Conservation (phyloP, 2,329 filamentous ascomycete genomes). For the Ceratocystis papillata region DNA sequence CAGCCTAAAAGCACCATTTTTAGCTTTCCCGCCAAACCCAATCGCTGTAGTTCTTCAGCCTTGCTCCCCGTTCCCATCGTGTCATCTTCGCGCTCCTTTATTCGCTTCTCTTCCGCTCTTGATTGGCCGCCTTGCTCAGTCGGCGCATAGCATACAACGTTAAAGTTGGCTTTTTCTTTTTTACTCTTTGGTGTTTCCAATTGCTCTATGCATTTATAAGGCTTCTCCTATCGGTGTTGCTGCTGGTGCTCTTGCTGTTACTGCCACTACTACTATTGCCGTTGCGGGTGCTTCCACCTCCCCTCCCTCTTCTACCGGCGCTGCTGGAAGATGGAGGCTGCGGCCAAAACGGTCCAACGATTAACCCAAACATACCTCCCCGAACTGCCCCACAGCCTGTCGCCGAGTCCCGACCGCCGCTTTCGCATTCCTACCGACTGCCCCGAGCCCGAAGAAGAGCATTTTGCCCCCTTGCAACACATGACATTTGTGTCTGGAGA, state of each 20-base stretch:
- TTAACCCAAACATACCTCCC: slow-evolving; percentile 44
- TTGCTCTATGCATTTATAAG: slow-evolving; percentile 22
- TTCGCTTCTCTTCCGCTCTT: neutral
- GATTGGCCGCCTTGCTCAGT: slow-evolving; percentile 11
- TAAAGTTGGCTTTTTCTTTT: neutral
- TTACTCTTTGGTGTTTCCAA: neutral
- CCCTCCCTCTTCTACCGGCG: neutral
- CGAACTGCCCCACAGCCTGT: slow-evolving; percentile 43
- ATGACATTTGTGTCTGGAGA: slow-evolving; percentile 44
- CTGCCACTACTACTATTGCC: neutral
- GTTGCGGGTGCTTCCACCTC: neutral
- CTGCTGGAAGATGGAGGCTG: slow-evolving; percentile 42
- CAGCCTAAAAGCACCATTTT: neutral
- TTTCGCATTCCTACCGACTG: slow-evolving; percentile 38
- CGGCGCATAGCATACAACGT: slow-evolving; percentile 12
- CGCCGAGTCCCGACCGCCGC: slow-evolving; percentile 39
- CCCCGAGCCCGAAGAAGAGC: slow-evolving; percentile 40
- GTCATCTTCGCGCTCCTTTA: slow-evolving; percentile 1
- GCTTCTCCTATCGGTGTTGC: neutral
- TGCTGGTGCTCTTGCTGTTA: slow-evolving; percentile 3
- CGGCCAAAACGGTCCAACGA: slow-evolving; percentile 46
- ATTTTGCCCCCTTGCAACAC: slow-evolving; percentile 44
- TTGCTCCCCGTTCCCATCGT: neutral
- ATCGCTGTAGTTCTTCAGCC: neutral
- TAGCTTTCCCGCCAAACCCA: neutral